Evolutionary conservation across 1,284 basidiomycete genomes (phyloP).

Genomic region (Ganoderma leucocontextum): DNA sequence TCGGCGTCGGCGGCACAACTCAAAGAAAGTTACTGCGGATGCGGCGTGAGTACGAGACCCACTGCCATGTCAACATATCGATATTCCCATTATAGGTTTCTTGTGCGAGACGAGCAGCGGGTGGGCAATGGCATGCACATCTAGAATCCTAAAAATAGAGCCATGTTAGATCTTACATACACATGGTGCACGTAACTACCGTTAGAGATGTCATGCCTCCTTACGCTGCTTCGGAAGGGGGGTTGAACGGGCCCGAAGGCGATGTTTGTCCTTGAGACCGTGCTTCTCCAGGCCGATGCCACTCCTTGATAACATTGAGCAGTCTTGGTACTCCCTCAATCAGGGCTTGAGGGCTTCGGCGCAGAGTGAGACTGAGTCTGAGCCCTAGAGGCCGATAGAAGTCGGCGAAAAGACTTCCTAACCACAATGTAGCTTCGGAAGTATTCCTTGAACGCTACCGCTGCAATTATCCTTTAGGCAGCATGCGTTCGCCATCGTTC

Average conservation of each 20-base stretch:
- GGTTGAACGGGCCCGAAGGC: not conserved
- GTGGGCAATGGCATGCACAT: not conserved
- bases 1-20: not conserved
- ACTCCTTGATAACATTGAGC: not conserved
- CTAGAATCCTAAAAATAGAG: constrained; percentile 6
- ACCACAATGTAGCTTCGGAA: not conserved
- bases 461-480: not conserved
- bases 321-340: not conserved
- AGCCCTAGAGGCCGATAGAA: not conserved
- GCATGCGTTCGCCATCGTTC: not conserved
- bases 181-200: not conserved
- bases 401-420: not conserved
- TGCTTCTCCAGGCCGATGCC: not conserved
- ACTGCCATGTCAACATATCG: not conserved
- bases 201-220: not conserved
- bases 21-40: not conserved
- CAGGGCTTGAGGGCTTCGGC: too few species aligned
- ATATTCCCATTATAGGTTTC: not conserved
- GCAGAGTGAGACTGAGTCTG: too few species aligned
- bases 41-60: not conserved
- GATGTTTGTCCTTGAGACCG: not conserved
- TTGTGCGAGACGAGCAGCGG: not conserved
- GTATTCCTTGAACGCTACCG: not conserved
- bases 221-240: not conserved
- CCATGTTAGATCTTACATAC: not conserved